Percentiles rank a stretch among this genome's conserved stretches.
Conservation (phyloP, 192 early-diverging fungal species). For the Linnemannia zychae region DNA sequence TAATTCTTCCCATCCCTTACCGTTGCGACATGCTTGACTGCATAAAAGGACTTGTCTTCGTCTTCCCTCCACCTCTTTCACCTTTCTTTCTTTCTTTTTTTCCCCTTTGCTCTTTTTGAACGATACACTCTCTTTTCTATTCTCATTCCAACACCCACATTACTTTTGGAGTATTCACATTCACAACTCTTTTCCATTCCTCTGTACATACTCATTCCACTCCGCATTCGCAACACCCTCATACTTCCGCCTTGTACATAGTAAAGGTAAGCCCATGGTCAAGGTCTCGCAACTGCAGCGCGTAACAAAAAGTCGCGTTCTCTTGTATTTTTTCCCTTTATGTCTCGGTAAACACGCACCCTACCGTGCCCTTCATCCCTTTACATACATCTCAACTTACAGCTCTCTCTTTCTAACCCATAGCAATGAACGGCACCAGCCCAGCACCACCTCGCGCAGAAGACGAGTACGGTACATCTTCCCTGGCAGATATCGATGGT, state of each 20-base stretch:
- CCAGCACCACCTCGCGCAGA: too few relatives aligned
- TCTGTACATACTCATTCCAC: not conserved
- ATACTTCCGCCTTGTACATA: not conserved
- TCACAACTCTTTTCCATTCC: not conserved
- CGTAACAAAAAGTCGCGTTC: not conserved
- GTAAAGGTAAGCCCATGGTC: not conserved
- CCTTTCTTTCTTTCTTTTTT: not conserved
- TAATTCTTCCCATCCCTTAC: not conserved
- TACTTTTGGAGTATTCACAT: not conserved
- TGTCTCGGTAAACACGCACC: not conserved
- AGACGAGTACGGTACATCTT: not conserved
- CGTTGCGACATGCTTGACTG: not conserved
- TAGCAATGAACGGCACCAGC: slow-evolving; percentile 20
- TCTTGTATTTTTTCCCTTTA: not conserved
- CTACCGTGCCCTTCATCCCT: not conserved
- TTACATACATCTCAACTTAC: not conserved
- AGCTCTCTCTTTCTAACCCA: not conserved
- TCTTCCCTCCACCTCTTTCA: not conserved
- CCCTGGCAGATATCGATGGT: slow-evolving; percentile 7
- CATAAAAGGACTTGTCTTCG: not conserved
- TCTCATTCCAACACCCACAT: not conserved
- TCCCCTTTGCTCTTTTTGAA: not conserved
- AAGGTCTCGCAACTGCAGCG: not conserved
- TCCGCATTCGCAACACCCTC: not conserved
- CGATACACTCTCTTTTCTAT: not conserved